Evolutionary conservation across 2,329 filamentous ascomycete species (phyloP).

Genomic region (Albifimbria verrucaria): DNA sequence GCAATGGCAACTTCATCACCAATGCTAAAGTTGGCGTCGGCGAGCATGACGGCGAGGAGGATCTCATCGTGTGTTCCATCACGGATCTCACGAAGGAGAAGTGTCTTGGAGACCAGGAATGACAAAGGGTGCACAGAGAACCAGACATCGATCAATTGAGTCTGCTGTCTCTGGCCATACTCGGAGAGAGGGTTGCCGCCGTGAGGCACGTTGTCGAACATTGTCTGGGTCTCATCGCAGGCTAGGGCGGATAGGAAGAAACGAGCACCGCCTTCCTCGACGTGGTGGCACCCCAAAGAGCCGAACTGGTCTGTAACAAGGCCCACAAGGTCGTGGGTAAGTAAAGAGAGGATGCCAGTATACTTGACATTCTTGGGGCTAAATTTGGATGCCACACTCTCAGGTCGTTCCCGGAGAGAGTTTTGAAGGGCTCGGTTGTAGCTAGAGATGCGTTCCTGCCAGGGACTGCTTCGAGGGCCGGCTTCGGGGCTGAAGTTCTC

Average conservation of each 20-base stretch:
- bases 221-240: constrained; percentile 22
- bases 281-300: constrained; percentile 23
- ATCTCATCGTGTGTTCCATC: constrained; percentile 36
- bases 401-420: constrained; percentile 8
- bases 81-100: constrained; percentile 33
- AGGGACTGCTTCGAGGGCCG: constrained; percentile 13
- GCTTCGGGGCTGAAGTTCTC: constrained; percentile 21
- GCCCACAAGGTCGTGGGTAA: constrained; percentile 27
- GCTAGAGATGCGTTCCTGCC: constrained; percentile 16
- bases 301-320: constrained; percentile 26
- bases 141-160: constrained; percentile 38
- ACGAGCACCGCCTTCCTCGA: constrained; percentile 21
- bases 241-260: constrained; percentile 24
- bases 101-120: constrained; percentile 36
- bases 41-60: constrained; percentile 35
- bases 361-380: constrained; percentile 16
- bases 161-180: constrained; percentile 28
- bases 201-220: constrained; percentile 24
- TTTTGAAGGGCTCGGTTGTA: constrained; percentile 13
- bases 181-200: constrained; percentile 23
- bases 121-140: constrained; percentile 37
- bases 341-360: constrained; percentile 22
- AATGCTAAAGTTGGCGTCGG: constrained; percentile 32
- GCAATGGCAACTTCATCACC: constrained; percentile 22
- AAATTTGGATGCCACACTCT: constrained; percentile 13